A percentile compares a stretch with the other conserved stretches of the same genome.
phyloP scores from a whole-genome alignment of 2,329 filamentous ascomycete species.

The Corniculantispora saksenae region DNA sequence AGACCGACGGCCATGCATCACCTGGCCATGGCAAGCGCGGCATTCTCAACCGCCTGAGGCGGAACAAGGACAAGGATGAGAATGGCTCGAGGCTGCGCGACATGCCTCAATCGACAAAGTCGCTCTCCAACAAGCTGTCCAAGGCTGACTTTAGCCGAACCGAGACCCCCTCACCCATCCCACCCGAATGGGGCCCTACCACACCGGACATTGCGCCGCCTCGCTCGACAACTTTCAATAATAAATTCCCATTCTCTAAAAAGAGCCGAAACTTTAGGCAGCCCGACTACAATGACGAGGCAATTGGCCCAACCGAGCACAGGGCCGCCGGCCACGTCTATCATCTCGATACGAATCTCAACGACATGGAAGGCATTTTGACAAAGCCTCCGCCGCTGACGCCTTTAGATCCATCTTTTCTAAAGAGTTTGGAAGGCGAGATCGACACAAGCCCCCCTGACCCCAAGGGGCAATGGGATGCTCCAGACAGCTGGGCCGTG shows the following conservation, averaged over 20 bases:
- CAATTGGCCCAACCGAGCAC: constrained; percentile 61
- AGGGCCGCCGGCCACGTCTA: constrained; percentile 64
- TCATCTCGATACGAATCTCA: constrained; percentile 82
- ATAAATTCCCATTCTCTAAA: constrained; percentile 64
- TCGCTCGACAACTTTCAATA: constrained; percentile 59
- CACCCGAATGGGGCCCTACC: constrained; percentile 31
- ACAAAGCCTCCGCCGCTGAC: constrained; percentile 69
- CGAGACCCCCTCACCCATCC: constrained; percentile 38
- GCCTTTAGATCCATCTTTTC: constrained; percentile 63
- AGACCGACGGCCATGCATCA: constrained; percentile 58
- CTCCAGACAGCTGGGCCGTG: constrained; percentile 95
- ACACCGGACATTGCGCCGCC: constrained; percentile 31
- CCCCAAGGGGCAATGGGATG: constrained; percentile 74
- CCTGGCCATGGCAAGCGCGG: constrained; percentile 56
- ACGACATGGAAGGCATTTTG: constrained; percentile 89
- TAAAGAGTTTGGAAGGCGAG: constrained; percentile 47
- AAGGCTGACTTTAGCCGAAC: constrained; percentile 46
- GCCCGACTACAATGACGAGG: constrained; percentile 58
- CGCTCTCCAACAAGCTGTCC: constrained; percentile 52
- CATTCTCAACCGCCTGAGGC: constrained; percentile 51
- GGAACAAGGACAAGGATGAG: constrained; percentile 58
- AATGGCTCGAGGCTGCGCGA: constrained; percentile 43
- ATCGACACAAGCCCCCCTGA: constrained; percentile 34
- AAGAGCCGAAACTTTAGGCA: constrained; percentile 49
- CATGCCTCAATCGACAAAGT: constrained; percentile 54